A percentile compares a stretch with the other conserved stretches of the same genome.
Evolutionary conservation across 2,329 filamentous ascomycete species (phyloP).

Genomic region (Fonsecaea erecta): DNA sequence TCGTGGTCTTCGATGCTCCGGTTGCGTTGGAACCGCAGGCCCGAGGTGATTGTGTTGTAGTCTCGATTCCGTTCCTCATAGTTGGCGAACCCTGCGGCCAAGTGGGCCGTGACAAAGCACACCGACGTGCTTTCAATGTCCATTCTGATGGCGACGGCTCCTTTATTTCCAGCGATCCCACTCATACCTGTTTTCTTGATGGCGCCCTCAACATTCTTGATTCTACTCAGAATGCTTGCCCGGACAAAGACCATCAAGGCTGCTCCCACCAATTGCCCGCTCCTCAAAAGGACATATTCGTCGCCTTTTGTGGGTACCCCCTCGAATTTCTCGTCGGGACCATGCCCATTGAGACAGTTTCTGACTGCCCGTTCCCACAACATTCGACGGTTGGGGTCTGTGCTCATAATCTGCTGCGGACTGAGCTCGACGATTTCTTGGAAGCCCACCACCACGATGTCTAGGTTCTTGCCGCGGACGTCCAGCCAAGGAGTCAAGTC

Average conservation of each 20-base stretch:
- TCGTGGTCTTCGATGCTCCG: slow-evolving; percentile 89
- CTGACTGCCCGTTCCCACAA: slow-evolving; percentile 86
- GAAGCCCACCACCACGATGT: slow-evolving; percentile 88
- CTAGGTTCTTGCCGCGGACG: slow-evolving; percentile 68
- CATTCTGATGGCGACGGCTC: slow-evolving; percentile 92
- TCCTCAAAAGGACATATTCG: slow-evolving; percentile 85
- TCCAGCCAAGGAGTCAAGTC: slow-evolving; percentile 88
- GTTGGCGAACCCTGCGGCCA: slow-evolving; percentile 94
- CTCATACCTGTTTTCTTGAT: slow-evolving; percentile 93
- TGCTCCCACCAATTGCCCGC: slow-evolving; percentile 91
- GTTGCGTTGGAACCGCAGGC: slow-evolving; percentile 88
- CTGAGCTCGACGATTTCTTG: slow-evolving; percentile 98
- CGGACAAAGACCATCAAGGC: slow-evolving; percentile 91
- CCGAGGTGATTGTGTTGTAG: slow-evolving; percentile 85
- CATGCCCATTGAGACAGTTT: slow-evolving; percentile 69
- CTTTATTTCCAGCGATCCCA: slow-evolving; percentile 97
- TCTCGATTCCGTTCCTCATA: slow-evolving; percentile 96
- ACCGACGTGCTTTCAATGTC: slow-evolving; percentile 91
- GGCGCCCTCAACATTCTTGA: slow-evolving; percentile 96
- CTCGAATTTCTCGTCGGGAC: slow-evolving; percentile 60
- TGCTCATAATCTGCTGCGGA: slow-evolving; percentile 99
- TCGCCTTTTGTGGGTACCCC: slow-evolving; percentile 60
- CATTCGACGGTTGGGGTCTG: slow-evolving; percentile 82
- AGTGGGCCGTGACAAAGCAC: slow-evolving; percentile 94
- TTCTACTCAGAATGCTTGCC: slow-evolving; percentile 72